These are phyloP conservation scores for Lactarius akahatsu DNA, from an alignment of 768 basidiomycete genomes.

Conservation along the genomic window DNA sequence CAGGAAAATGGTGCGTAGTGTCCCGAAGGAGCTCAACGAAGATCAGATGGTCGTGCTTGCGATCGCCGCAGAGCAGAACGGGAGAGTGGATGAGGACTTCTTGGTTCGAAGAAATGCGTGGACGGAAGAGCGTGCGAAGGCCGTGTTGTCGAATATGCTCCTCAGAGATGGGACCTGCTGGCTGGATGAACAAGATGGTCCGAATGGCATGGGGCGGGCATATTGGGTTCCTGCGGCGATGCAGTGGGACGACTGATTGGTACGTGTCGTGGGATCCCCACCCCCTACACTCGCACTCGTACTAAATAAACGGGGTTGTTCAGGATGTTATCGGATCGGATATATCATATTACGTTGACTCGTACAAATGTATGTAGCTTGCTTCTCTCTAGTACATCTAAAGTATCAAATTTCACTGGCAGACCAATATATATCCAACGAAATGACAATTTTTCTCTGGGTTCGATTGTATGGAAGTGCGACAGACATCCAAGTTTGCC, in stretches of 20 bases:
- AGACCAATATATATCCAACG: too few species aligned
- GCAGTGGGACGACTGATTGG: slow-evolving; percentile 69
- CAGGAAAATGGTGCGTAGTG: slow-evolving; percentile 78
- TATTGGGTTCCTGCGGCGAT: slow-evolving; percentile 92
- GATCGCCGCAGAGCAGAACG: slow-evolving; percentile 64
- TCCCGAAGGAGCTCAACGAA: slow-evolving; percentile 87
- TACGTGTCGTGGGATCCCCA: background rate
- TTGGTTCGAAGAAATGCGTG: slow-evolving; percentile 67
- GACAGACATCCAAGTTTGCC: too few species aligned
- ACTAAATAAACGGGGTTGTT: background rate
- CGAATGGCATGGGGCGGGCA: slow-evolving; percentile 50
- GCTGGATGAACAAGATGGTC: slow-evolving; percentile 84
- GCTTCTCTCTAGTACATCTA: too few species aligned
- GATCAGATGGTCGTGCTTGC: slow-evolving; percentile 86
- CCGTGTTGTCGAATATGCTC: slow-evolving; percentile 87
- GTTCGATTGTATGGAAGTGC: too few species aligned
- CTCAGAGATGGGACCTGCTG: slow-evolving; percentile 90
- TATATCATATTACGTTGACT: background rate
- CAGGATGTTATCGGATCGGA: background rate
- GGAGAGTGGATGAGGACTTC: slow-evolving; percentile 63
- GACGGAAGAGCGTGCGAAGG: slow-evolving; percentile 71
- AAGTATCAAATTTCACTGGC: too few species aligned
- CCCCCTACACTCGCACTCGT: background rate
- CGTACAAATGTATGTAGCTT: background rate
- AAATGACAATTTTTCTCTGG: too few species aligned